A percentile compares a stretch with the other conserved stretches of the same genome.
These are phyloP conservation scores for Suhomyces wounanorum DNA, from an alignment of 1,139 yeast genomes.

Conservation along the genomic window DNA sequence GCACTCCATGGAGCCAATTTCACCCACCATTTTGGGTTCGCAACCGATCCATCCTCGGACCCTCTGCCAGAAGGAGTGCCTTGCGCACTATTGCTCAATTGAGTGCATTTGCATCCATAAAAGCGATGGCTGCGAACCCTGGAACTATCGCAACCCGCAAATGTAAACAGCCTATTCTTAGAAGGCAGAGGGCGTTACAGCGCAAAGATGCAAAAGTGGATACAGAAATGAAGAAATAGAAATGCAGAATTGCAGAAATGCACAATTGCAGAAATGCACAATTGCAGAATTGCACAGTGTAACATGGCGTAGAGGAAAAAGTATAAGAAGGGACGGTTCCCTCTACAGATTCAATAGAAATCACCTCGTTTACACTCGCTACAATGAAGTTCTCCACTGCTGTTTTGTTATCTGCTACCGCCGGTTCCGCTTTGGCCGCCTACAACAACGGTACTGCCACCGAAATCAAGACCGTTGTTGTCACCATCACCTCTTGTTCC, in stretches of 20 bases:
- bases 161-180: constrained; percentile 13
- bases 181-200: constrained; percentile 1
- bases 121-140: constrained; percentile 2
- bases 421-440: constrained; percentile 21
- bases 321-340: constrained; percentile 10
- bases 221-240: not conserved
- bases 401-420: constrained; percentile 25
- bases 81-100: constrained; percentile 1
- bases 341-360: constrained; percentile 3
- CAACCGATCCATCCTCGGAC: not conserved
- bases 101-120: constrained; percentile 2
- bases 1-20: not conserved
- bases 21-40: not conserved
- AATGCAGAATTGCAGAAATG: too few species aligned
- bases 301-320: constrained; percentile 5
- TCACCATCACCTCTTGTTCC: constrained; percentile 50
- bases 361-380: constrained; percentile 27
- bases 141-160: constrained; percentile 2
- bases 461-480: constrained; percentile 21
- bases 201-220: not conserved
- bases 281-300: not conserved
- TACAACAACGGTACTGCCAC: constrained; percentile 2
- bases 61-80: not conserved
- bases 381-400: constrained; percentile 32
- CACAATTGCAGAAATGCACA: too few species aligned